Evolutionary conservation across 306 rosid genomes (phyloP), one percentile per base, ranked within the genome.

Genomic region (Prunus campanulata): DNA sequence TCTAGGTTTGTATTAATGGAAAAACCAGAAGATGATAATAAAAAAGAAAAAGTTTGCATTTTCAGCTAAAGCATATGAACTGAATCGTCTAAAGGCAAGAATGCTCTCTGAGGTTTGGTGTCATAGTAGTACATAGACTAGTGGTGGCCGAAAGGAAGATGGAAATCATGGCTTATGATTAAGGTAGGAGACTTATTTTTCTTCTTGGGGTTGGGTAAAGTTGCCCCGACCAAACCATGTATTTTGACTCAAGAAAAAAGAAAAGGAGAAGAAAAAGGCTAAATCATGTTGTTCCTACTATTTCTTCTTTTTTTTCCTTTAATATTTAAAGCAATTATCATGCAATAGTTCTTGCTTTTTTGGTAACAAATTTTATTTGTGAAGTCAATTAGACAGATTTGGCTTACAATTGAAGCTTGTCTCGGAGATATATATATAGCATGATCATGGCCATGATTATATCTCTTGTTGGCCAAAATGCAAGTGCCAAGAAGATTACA

Each of bases 71-170:
- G 65, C 72, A 72, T 39, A 39, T 39, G 44, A 39, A 39, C 44
- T 39, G 44, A 63, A 70, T 50, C 44, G 75, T 81, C 59, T 68
- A 25, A 74, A 74, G 72, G 44, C 62, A 11, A 24, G 30, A 25
- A 64, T 49, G 78, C 52, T 30, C 56, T 19, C 12, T 19, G 32
- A 63, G 67, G 27, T 29, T 30, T 19, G 47, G 54, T 66, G 50
- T 62, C 66, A 60, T 67, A 29, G 67, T 68, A 42, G 74, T 77
- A 70, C 79, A 77, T 54, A 74, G 68, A 60, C 56, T 81, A 83
- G 87, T 86, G 90, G 85, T 68, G 72, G 84, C 86, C 90, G 88
- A 87, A 87, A 84, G 88, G 78, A 75, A 70, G 70, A 51, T 20
- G 44, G 66, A 52, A 47, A 78, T 83, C 75, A 83, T 62, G 71